These are phyloP conservation scores for Pulveroboletus sp. DNA, from an alignment of 768 basidiomycete genomes.

Conservation along the genomic window DNA sequence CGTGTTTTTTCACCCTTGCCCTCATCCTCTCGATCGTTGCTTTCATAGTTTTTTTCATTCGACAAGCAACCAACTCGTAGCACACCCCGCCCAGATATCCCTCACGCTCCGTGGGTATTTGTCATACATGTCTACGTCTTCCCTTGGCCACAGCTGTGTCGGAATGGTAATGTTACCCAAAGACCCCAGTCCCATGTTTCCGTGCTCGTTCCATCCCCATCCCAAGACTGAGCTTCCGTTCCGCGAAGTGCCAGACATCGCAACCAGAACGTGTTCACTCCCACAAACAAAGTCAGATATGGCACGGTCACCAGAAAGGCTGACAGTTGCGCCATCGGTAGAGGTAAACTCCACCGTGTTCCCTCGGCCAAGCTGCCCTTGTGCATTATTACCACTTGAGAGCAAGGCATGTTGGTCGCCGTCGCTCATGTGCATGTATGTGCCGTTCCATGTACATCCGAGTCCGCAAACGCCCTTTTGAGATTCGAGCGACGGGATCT, in stretches of 20 bases:
- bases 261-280: conserved; percentile 77
- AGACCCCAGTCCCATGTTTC: conserved; percentile 76
- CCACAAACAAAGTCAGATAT: conserved; percentile 59
- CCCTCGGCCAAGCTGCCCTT: conserved; percentile 65
- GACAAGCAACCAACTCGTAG: conserved; percentile 33
- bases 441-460: conserved; percentile 80
- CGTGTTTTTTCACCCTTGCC: too few relatives aligned
- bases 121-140: conserved; percentile 2
- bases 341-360: not conserved
- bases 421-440: conserved; percentile 43
- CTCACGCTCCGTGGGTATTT: conserved; percentile 15
- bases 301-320: conserved; percentile 24
- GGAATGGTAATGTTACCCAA: conserved; percentile 53
- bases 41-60: conserved; percentile 15
- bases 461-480: conserved; percentile 32
- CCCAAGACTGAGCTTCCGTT: conserved; percentile 56
- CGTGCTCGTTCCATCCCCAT: conserved; percentile 99
- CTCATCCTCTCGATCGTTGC: too few relatives aligned
- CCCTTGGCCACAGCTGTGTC: conserved; percentile 51
- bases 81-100: conserved; percentile 30
- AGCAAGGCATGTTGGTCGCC: conserved; percentile 31
- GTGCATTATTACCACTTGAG: conserved; percentile 51
- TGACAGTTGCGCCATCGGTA: conserved; percentile 5
- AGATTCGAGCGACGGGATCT: conserved; percentile 43
- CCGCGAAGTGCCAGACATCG: conserved; percentile 14